Conservation (phyloP, 2,329 filamentous ascomycete genomes). For the Lecanicillium sp. region DNA sequence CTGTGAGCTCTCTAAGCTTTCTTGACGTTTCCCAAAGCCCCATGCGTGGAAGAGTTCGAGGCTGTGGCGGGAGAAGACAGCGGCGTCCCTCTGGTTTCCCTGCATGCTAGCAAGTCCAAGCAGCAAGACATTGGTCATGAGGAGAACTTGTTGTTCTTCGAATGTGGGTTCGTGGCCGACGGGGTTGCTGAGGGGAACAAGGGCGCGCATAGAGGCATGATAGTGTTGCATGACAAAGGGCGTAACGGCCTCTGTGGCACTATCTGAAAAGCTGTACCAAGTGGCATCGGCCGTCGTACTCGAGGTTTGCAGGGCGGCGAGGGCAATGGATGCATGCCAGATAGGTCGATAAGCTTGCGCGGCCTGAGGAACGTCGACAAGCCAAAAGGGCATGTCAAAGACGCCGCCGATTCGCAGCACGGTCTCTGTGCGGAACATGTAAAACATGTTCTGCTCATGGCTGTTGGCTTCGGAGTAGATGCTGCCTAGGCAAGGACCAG, state of each 20-base stretch:
- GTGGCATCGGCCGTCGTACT: neutral
- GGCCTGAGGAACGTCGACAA: conserved; percentile 1
- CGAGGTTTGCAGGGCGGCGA: neutral
- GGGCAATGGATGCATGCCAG: conserved; percentile 3
- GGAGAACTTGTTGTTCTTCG: conserved; percentile 2
- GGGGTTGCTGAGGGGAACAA: neutral
- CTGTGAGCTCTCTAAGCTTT: neutral
- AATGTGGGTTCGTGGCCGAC: neutral
- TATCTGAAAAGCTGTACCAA: neutral
- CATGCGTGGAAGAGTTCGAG: neutral
- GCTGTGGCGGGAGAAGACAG: neutral
- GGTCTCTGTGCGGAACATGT: conserved; percentile 3
- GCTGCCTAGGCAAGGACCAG: neutral
- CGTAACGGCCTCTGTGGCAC: neutral
- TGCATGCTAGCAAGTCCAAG: conserved; percentile 3
- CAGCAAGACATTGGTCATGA: conserved; percentile 7
- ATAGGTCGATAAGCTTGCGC: conserved; percentile 1
- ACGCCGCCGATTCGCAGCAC: neutral
- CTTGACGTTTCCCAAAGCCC: neutral
- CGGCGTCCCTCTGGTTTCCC: conserved; percentile 1
- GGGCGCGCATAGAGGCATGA: neutral
- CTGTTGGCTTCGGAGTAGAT: neutral
- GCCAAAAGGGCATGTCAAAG: conserved; percentile 3
- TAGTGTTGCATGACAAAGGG: conserved; percentile 2
- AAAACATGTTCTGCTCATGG: conserved; percentile 5